phyloP scores from a whole-genome alignment of 164 flowering plant genomes.

The Chloranthus sessilifolius region DNA sequence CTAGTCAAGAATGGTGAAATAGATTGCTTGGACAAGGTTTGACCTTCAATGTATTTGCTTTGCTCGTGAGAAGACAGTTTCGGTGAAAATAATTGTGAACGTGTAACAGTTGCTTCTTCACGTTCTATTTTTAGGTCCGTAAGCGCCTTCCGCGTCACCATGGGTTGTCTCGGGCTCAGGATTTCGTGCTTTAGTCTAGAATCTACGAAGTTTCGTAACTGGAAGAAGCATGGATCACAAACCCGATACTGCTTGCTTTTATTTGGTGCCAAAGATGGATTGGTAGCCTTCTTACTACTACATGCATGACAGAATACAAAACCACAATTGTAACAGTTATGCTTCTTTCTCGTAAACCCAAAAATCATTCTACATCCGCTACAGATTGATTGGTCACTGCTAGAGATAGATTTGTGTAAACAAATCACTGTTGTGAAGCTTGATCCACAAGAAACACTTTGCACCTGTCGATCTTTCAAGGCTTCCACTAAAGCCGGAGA shows the following conservation, averaged over 20 bases:
- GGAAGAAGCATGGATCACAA: slow-evolving; percentile 51
- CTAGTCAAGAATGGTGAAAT: slow-evolving; percentile 18
- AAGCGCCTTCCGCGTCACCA: slow-evolving; percentile 16
- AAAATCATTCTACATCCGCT: slow-evolving; percentile 46
- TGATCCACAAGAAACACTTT: slow-evolving; percentile 51
- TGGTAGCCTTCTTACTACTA: slow-evolving; percentile 45
- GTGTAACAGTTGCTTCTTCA: slow-evolving; percentile 16
- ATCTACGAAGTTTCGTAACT: slow-evolving; percentile 19
- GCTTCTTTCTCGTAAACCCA: slow-evolving; percentile 57
- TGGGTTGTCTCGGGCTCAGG: slow-evolving; percentile 20
- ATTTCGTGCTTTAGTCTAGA: slow-evolving; percentile 17
- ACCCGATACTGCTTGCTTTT: slow-evolving; percentile 51
- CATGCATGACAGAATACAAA: slow-evolving; percentile 52
- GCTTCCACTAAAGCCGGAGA: slow-evolving; percentile 56
- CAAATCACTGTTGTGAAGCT: slow-evolving; percentile 57
- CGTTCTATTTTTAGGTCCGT: slow-evolving; percentile 17
- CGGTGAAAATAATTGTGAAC: slow-evolving; percentile 16
- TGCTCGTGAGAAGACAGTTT: slow-evolving; percentile 17
- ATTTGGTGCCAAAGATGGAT: slow-evolving; percentile 53
- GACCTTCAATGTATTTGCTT: slow-evolving; percentile 16
- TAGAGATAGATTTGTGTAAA: slow-evolving; percentile 46
- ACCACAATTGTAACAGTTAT: slow-evolving; percentile 69
- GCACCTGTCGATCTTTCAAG: slow-evolving; percentile 46
- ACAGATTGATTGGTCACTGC: slow-evolving; percentile 49
- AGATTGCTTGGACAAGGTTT: slow-evolving; percentile 12